Conservation (phyloP, 345 rosid genomes). For the Lumnitzera littorea region DNA sequence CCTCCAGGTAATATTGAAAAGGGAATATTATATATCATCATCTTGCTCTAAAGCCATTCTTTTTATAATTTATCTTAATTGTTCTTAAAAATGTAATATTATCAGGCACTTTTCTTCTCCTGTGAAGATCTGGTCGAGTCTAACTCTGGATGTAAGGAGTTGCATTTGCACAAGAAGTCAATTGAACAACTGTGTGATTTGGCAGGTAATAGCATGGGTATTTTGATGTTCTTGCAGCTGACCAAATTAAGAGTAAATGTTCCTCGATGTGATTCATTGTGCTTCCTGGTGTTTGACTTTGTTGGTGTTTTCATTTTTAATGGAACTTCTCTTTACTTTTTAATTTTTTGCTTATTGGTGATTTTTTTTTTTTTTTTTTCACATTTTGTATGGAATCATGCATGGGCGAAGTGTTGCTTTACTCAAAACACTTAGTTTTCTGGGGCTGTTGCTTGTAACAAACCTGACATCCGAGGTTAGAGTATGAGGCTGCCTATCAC, state of each 20-base stretch:
- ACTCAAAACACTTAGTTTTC: too few species aligned
- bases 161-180: slow-evolving; percentile 47
- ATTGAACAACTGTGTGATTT: slow-evolving; percentile 42
- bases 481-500: too few species aligned
- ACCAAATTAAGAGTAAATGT: background rate
- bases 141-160: slow-evolving; percentile 29
- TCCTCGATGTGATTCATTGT: background rate
- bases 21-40: background rate
- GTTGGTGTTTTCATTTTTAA: too few species aligned
- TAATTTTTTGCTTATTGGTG: too few species aligned
- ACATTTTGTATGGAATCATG: too few species aligned
- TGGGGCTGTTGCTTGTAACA: too few species aligned
- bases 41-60: background rate
- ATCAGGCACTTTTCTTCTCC: slow-evolving; percentile 75
- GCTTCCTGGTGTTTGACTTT: too few species aligned
- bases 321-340: too few species aligned
- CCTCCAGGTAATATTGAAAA: slow-evolving; percentile 44
- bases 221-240: background rate
- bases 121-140: slow-evolving; percentile 51
- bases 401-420: too few species aligned
- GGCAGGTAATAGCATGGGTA: slow-evolving; percentile 42
- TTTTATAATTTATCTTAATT: background rate
- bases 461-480: too few species aligned
- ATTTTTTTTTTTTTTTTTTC: too few species aligned
- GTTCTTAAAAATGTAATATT: slow-evolving; percentile 9